Evolutionary conservation across 2,329 filamentous ascomycete genomes (phyloP), one percentile per base, ranked within the genome.

Genomic region (Tympanopsis confertula): DNA sequence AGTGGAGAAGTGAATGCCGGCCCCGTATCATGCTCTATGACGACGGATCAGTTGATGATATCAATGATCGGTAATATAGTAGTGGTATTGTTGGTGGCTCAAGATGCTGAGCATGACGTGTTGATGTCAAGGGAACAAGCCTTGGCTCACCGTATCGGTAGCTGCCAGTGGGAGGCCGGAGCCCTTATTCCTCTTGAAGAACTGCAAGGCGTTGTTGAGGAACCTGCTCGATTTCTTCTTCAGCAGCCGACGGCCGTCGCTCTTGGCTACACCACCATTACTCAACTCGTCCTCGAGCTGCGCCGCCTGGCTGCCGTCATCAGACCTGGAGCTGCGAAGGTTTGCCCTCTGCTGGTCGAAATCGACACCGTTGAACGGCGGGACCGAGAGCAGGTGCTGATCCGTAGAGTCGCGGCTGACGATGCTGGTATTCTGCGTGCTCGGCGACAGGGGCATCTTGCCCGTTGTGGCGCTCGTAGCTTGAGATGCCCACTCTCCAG

Each of bases 161-260:
- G 18, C 19, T n/a, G 35, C 40, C 19, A 37, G 26, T 30, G 24
- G 24, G n/a, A 53, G 52, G 41, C 56, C 56, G 10, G 59, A 50
- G 29, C 54, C 57, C 53, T 71, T 73, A 46, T 73, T 66, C 38
- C 68, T 63, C 46, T 69, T 62, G 48, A 75, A 73, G 44, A 74
- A 68, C 4, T 66, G 65, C 41, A 76, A 63, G 32, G 71, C 68
- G 44, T 76, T 79, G 64, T 80, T 75, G 44, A 71, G 63, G 47
- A 80, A 80, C 29, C 74, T 63, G 48, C 74, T 79, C 4, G 74
- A 63, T 54, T 73, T 76, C 57, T 80, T 81, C 52, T 68, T 73
- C 14, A 80, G 56, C 12, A 61, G 56, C 42, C 64, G 70, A 37
- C 59, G 59, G 20, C 73, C 66, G 5, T 62, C 61, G 42, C 51